A percentile compares a stretch with the other conserved stretches of the same genome.
Conservation (phyloP, 306 rosid species). For the Malus domestica region DNA sequence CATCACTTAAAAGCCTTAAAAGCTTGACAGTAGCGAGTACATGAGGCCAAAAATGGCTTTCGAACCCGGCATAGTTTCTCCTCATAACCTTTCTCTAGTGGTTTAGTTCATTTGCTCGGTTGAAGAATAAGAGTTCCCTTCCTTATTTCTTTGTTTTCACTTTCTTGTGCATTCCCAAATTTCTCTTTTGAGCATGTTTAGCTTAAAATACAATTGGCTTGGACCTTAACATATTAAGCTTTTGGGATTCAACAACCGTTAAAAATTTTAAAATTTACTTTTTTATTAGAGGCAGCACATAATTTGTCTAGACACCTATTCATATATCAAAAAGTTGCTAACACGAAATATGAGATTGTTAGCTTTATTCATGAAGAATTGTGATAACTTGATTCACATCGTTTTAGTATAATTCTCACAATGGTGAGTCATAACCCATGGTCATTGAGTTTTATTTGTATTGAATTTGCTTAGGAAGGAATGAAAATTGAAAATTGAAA, state of each 20-base stretch:
- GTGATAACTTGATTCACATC: background rate
- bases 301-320: no score
- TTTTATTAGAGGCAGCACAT: no score
- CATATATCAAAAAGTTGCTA: no score
- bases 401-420: background rate
- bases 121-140: background rate
- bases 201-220: background rate
- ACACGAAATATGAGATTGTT: background rate
- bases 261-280: no score
- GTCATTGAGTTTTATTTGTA: background rate
- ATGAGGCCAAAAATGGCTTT: no score
- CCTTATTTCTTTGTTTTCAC: background rate
- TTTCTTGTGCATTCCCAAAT: background rate
- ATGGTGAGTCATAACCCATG: background rate
- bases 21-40: no score
- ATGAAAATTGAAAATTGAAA: background rate
- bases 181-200: background rate
- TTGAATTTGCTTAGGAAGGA: background rate
- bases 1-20: background rate
- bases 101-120: background rate
- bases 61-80: no score
- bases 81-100: no score
- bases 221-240: background rate
- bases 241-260: background rate
- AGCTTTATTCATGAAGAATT: no score